phyloP scores from a whole-genome alignment of 257 asterid genomes.

The Jaltomata sinuosa region DNA sequence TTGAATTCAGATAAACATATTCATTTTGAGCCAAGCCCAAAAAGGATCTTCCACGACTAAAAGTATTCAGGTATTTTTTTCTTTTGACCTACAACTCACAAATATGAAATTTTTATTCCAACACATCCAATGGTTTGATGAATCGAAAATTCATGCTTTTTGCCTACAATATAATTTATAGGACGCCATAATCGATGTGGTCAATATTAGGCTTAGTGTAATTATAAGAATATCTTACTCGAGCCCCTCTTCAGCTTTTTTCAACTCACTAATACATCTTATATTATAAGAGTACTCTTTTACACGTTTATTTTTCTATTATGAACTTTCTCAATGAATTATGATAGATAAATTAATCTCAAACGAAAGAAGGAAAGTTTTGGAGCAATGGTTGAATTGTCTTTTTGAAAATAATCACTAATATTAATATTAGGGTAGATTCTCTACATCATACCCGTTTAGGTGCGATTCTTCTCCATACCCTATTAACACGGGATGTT shows the following conservation, averaged over 20 bases:
- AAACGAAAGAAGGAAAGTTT: background rate
- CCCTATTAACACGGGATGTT: background rate
- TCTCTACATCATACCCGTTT: too few species aligned
- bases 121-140: background rate
- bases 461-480: too few species aligned
- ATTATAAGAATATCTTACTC: conserved; percentile 17
- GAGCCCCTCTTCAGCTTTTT: conserved; percentile 16
- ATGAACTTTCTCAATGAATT: background rate
- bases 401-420: background rate
- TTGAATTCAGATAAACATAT: background rate
- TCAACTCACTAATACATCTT: background rate
- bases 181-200: conserved; percentile 25
- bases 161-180: too few species aligned
- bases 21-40: background rate
- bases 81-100: background rate
- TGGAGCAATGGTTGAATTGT: background rate
- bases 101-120: background rate
- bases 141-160: background rate
- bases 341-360: background rate
- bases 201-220: background rate
- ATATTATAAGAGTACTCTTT: background rate
- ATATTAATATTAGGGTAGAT: background rate
- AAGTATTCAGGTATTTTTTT: background rate
- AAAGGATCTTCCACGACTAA: background rate
- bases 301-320: background rate